Evolutionary conservation across 1,284 basidiomycete species (phyloP).

Genomic region (Fomitiporia mediterranea): DNA sequence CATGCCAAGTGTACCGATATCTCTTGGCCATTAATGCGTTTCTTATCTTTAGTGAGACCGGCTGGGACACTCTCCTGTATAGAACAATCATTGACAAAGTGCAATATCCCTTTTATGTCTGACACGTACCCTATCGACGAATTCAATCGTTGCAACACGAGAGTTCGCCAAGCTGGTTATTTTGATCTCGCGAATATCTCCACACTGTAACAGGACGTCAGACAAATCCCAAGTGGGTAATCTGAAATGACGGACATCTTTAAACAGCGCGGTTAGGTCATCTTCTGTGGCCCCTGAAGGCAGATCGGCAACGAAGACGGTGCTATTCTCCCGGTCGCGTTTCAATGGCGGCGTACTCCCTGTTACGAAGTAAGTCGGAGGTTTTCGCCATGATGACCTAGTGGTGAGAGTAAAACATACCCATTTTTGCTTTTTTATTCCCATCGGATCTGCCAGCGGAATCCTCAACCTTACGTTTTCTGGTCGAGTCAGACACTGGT

Average conservation of each 20-base stretch:
- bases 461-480: slow-evolving; percentile 64
- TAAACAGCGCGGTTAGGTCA: slow-evolving; percentile 74
- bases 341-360: slow-evolving; percentile 43
- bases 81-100: not conserved
- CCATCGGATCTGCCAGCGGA: slow-evolving; percentile 29
- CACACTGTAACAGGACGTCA: slow-evolving; percentile 55
- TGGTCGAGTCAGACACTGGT: slow-evolving; percentile 33
- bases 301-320: slow-evolving; percentile 82
- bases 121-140: slow-evolving; percentile 59
- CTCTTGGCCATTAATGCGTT: slow-evolving; percentile 69
- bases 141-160: slow-evolving; percentile 78
- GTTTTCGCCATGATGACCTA: no score
- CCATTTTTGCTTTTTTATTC: slow-evolving; percentile 57
- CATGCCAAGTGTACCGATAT: slow-evolving; percentile 86
- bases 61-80: slow-evolving; percentile 72
- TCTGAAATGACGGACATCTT: slow-evolving; percentile 60
- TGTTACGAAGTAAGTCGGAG: slow-evolving; percentile 1
- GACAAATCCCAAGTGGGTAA: not conserved
- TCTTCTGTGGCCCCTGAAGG: slow-evolving; percentile 53
- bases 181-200: slow-evolving; percentile 75
- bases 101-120: no score
- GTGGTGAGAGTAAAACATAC: slow-evolving; percentile 32
- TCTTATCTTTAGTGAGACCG: slow-evolving; percentile 92
- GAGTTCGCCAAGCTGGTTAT: slow-evolving; percentile 54
- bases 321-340: slow-evolving; percentile 92